Evolutionary conservation across 140 eudicot genomes (phyloP), one percentile per base, ranked within the genome.

Genomic region (Stevia rebaudiana): DNA sequence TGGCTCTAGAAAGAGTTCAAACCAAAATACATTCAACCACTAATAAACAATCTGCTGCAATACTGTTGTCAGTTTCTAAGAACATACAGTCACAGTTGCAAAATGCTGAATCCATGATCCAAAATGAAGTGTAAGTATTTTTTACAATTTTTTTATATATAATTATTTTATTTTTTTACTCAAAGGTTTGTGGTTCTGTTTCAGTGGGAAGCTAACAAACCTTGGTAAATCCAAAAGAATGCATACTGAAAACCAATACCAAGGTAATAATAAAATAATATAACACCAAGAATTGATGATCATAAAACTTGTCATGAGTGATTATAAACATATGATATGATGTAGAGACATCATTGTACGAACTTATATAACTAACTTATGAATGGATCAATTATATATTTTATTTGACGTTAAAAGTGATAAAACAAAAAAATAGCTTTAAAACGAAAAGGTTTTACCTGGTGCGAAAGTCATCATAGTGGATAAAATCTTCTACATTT

Each of bases 201-300:
- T 60, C 98, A 91, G 98, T 78, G 94, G 81, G 63, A 88, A 85
- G 81, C 80, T 92, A 33, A 81, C 81, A 70, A 74, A 58, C 70
- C 72, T 64, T 31, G 80, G 79, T 67, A 82, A 79, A 72, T 59
- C 84, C 40, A 83, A 88, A 76, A 81, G 94, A 72, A 88, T 71
- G 79, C 73, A 59, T 43, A 66, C 86, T 19, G 94, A 92, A 76
- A 79, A 78, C 56, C 75, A 62, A 72, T 78, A 79, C 61, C 79
- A 83, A 92, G 98, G 98, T 91, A 72, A 67, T 51, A 44, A 23
- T 47, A 28, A 37, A 61, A 31, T 24, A 24, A 11, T 5, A 54
- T 28, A 54, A 54, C 61, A 50, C 47, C 35, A 23, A 23, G 25
- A 47, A 46, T 39, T 65, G 24, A 37, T 36, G 62, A 59, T 70